Conservation (phyloP, 2,329 filamentous ascomycete species). For the Pseudogymnoascus sp. region DNA sequence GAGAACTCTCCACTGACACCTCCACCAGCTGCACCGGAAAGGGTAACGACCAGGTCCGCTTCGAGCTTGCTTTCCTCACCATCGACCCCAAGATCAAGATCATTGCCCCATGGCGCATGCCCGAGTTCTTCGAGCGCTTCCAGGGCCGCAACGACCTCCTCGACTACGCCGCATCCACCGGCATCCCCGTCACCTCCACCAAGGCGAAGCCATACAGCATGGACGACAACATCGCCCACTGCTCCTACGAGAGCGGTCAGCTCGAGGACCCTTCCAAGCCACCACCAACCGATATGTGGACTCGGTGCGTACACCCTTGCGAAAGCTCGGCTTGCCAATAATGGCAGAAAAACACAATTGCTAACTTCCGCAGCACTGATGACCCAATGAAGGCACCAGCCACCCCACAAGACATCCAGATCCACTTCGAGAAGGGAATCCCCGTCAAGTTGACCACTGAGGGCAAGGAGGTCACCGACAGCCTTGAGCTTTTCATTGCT, state of each 20-base stretch:
- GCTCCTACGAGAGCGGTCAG: constrained; percentile 71
- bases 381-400: constrained; percentile 65
- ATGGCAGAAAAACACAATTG: constrained; percentile 15
- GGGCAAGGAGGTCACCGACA: constrained; percentile 57
- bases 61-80: constrained; percentile 56
- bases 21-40: constrained; percentile 52
- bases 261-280: constrained; percentile 58
- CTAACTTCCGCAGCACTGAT: constrained; percentile 35
- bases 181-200: constrained; percentile 65
- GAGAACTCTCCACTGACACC: constrained; percentile 29
- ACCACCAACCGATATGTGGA: constrained; percentile 75
- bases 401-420: constrained; percentile 60
- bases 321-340: constrained; percentile 11
- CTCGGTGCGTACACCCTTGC: constrained; percentile 28
- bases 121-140: constrained; percentile 64
- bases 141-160: constrained; percentile 65
- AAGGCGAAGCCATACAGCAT: constrained; percentile 64
- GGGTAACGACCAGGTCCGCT: constrained; percentile 59
- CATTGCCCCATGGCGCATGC: constrained; percentile 67
- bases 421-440: constrained; percentile 68
- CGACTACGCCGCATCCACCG: constrained; percentile 58
- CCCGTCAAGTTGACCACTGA: constrained; percentile 55
- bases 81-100: constrained; percentile 60
- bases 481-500: constrained; percentile 63
- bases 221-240: constrained; percentile 68